These are phyloP conservation scores for Catharanthus roseus DNA, from an alignment of 257 asterid species.

Conservation along the genomic window DNA sequence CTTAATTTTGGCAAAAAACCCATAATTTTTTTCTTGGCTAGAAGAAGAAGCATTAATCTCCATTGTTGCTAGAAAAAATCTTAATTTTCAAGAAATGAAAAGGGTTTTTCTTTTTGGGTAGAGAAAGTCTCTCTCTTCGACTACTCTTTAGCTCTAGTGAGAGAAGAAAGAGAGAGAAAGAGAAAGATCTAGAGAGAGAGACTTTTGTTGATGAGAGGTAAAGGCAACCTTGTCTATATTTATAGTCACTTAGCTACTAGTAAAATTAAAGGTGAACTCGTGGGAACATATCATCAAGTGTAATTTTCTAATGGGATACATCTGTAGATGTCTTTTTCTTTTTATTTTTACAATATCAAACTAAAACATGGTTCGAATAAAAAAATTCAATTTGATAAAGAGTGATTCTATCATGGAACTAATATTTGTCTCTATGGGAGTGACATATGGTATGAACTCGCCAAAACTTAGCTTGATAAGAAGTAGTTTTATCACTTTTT, in stretches of 20 bases:
- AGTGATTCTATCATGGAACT: too few species aligned
- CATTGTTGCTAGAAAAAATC: too few species aligned
- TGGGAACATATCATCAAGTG: not conserved
- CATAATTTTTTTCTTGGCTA: not conserved
- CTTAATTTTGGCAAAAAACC: slow-evolving; percentile 5
- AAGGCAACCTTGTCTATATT: not conserved
- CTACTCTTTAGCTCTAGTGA: too few species aligned
- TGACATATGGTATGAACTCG: too few species aligned
- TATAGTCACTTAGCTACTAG: not conserved
- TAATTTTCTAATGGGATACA: not conserved
- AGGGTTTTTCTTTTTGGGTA: too few species aligned
- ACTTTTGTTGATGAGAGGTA: not conserved
- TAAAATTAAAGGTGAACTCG: not conserved
- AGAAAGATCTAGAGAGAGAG: not conserved
- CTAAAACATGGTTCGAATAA: too few species aligned
- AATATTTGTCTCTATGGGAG: too few species aligned
- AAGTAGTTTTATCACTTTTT: too few species aligned
- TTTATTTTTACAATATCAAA: not conserved
- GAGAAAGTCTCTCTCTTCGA: not conserved
- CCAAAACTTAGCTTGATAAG: too few species aligned
- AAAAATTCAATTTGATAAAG: too few species aligned
- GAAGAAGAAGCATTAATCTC: slow-evolving; percentile 10
- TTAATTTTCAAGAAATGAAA: not conserved
- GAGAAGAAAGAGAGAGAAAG: not conserved
- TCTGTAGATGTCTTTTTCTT: not conserved